Percentiles rank a stretch among this genome's conserved stretches.
phyloP scores from a whole-genome alignment of 2,329 filamentous ascomycete genomes.

The Penicillium sp. region DNA sequence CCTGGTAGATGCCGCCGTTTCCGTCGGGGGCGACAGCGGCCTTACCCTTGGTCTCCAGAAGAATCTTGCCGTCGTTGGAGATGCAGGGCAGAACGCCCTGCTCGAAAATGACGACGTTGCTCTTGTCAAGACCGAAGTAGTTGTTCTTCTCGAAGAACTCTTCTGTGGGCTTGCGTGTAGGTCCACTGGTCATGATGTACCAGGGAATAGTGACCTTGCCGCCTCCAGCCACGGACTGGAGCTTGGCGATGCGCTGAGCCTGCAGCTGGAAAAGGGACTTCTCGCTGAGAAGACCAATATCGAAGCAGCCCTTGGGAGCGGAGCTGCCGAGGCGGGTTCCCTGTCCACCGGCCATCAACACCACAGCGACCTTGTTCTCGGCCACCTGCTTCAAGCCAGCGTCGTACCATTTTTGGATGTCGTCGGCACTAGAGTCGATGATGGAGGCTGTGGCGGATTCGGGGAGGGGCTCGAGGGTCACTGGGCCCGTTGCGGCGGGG shows the following conservation, averaged over 20 bases:
- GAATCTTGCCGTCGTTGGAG: slow-evolving; percentile 95
- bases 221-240: slow-evolving; percentile 75
- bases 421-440: slow-evolving; percentile 77
- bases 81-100: slow-evolving; percentile 96
- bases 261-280: slow-evolving; percentile 99
- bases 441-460: slow-evolving; percentile 84
- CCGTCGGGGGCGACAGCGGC: slow-evolving; percentile 94
- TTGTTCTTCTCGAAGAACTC: slow-evolving; percentile 85
- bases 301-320: slow-evolving; percentile 94
- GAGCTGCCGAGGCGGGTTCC: slow-evolving; percentile 93
- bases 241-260: slow-evolving; percentile 85
- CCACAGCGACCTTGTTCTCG: slow-evolving; percentile 74
- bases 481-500: slow-evolving; percentile 52
- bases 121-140: slow-evolving; percentile 84
- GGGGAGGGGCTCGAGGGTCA: slow-evolving; percentile 81
- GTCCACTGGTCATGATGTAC: slow-evolving; percentile 99
- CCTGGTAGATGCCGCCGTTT: slow-evolving; percentile 95
- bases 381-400: slow-evolving; percentile 66
- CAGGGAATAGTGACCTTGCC: slow-evolving; percentile 74
- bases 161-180: slow-evolving; percentile 88
- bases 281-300: slow-evolving; percentile 88
- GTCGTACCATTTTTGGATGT: slow-evolving; percentile 83
- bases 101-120: slow-evolving; percentile 91
- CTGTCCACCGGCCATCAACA: slow-evolving; percentile 96
- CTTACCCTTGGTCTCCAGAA: slow-evolving; percentile 86